Conservation (phyloP, 2,329 filamentous ascomycete species). For the Blumeria graminis region DNA sequence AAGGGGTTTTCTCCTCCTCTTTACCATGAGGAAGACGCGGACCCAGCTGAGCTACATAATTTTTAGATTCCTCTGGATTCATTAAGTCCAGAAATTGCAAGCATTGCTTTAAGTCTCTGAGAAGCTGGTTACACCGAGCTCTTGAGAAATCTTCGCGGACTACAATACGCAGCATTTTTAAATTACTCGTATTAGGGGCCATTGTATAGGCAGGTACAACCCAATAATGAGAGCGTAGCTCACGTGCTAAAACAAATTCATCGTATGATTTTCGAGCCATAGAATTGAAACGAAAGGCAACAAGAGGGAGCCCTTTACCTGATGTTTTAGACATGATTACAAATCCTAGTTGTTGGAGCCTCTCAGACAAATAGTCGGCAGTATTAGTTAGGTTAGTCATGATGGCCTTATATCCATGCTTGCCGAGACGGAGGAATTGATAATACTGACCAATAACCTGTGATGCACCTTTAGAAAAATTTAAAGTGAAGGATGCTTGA, state of each 20-base stretch:
- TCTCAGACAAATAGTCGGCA: constrained; percentile 60
- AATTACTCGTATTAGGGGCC: constrained; percentile 42
- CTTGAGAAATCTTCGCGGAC: constrained; percentile 81
- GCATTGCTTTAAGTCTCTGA: constrained; percentile 58
- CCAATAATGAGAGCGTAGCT: constrained; percentile 71
- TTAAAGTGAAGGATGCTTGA: constrained; percentile 86
- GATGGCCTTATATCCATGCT: constrained; percentile 75
- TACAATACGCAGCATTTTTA: constrained; percentile 84
- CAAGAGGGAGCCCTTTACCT: constrained; percentile 63
- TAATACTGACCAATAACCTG: constrained; percentile 97
- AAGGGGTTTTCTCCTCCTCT: constrained; percentile 24
- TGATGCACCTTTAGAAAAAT: constrained; percentile 87
- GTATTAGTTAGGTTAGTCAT: constrained; percentile 85
- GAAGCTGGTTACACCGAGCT: constrained; percentile 53
- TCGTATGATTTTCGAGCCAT: constrained; percentile 34
- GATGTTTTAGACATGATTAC: constrained; percentile 63
- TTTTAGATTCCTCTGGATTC: constrained; percentile 45
- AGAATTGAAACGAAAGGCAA: constrained; percentile 58
- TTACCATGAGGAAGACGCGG: constrained; percentile 27
- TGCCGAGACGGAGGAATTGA: constrained; percentile 83
- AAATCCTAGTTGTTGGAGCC: constrained; percentile 55
- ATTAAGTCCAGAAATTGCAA: constrained; percentile 46
- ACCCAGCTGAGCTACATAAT: constrained; percentile 41
- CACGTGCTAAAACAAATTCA: constrained; percentile 61
- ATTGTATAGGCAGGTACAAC: constrained; percentile 92